phyloP scores from a whole-genome alignment of 441 rosid species.

The Erodium trifolium region DNA sequence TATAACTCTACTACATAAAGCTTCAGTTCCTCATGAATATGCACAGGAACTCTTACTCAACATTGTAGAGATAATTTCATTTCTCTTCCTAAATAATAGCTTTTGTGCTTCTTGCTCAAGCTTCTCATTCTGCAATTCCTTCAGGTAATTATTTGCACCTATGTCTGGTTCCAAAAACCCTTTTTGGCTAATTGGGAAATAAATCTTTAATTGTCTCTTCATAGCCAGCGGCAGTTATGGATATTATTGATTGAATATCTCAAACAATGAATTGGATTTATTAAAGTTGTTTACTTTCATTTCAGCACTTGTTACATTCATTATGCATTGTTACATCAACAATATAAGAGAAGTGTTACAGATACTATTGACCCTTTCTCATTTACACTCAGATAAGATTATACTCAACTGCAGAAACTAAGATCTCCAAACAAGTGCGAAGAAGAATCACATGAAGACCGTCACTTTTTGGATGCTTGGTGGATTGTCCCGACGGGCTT shows the following conservation, averaged over 20 bases:
- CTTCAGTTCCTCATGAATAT: not conserved
- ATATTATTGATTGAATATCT: not conserved
- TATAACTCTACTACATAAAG: not conserved
- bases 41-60: not conserved
- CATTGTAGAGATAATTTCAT: not conserved
- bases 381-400: not conserved
- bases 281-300: not conserved
- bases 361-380: not conserved
- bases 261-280: not conserved
- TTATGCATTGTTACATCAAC: not conserved
- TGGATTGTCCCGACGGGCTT: slow-evolving; percentile 15
- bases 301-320: not conserved
- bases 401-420: not conserved
- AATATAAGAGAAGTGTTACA: not conserved
- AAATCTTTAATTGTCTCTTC: not conserved
- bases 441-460: not conserved
- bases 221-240: not conserved
- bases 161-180: not conserved
- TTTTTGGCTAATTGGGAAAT: not conserved
- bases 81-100: not conserved
- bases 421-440: not conserved
- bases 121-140: not conserved
- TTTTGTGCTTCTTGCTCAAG: not conserved
- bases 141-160: not conserved
- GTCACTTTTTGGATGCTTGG: not conserved